phyloP scores from a whole-genome alignment of 2,329 filamentous ascomycete species.

The Sclerotiophoma versabilis region DNA sequence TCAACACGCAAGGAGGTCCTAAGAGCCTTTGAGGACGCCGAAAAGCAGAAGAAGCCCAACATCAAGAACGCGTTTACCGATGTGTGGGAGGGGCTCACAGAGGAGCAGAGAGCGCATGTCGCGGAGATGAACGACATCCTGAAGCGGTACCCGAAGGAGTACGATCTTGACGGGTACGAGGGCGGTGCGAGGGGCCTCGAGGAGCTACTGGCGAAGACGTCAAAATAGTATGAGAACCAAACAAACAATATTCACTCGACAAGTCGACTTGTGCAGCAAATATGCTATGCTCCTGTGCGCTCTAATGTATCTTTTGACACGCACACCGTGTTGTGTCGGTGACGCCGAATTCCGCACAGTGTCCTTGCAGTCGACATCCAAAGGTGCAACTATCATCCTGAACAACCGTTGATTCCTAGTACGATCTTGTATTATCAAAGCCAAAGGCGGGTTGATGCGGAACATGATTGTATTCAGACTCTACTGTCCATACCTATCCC shows the following conservation, averaged over 20 bases:
- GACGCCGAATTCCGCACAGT: too few relatives aligned
- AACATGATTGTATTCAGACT: too few relatives aligned
- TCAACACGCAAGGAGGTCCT: conserved; percentile 76
- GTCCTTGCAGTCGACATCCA: too few relatives aligned
- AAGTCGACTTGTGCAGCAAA: too few relatives aligned
- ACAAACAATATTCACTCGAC: too few relatives aligned
- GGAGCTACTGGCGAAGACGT: conserved; percentile 35
- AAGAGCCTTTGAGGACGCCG: conserved; percentile 82
- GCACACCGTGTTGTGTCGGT: too few relatives aligned
- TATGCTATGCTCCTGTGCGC: too few relatives aligned
- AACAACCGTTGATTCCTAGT: too few relatives aligned
- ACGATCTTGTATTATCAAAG: too few relatives aligned
- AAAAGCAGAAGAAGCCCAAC: conserved; percentile 79
- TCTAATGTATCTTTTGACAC: too few relatives aligned
- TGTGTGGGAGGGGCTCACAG: conserved; percentile 86
- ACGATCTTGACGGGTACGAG: conserved; percentile 80
- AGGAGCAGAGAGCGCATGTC: conserved; percentile 79
- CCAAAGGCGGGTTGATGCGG: too few relatives aligned
- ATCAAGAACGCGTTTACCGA: conserved; percentile 81
- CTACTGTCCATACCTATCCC: neutral
- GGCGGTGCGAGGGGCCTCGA: conserved; percentile 72
- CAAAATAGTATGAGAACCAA: neutral
- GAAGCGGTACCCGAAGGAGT: conserved; percentile 88
- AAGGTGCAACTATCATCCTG: too few relatives aligned
- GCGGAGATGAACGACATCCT: conserved; percentile 76